Evolutionary conservation across 768 basidiomycete genomes (phyloP).

Genomic region (Boletus rubroflammeus): DNA sequence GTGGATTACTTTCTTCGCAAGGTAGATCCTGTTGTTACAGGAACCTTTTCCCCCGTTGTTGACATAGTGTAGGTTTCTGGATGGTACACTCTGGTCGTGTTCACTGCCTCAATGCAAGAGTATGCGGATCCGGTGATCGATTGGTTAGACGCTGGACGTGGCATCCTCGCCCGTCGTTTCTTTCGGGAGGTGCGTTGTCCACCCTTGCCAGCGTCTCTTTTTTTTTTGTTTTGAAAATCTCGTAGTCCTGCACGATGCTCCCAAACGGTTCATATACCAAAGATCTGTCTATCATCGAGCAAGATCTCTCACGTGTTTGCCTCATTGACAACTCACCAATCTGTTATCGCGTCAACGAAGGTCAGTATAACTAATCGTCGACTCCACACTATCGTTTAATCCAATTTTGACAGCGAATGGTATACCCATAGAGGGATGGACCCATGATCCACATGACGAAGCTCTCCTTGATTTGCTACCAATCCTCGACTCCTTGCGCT

Average conservation of each 20-base stretch:
- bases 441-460: constrained; percentile 94
- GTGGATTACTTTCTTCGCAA: constrained; percentile 93
- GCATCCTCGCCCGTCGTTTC: constrained; percentile 81
- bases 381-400: constrained; percentile 1
- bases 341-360: constrained; percentile 89
- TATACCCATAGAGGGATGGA: constrained; percentile 99
- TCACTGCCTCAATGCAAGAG: constrained; percentile 98
- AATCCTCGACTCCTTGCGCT: constrained; percentile 91
- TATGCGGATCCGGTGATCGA: constrained; percentile 99
- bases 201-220: background rate
- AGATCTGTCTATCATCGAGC: constrained; percentile 82
- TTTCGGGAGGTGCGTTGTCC: constrained; percentile 78
- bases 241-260: constrained; percentile 86
- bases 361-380: constrained; percentile 41
- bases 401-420: constrained; percentile 70
- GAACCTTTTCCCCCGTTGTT: background rate
- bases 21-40: constrained; percentile 41
- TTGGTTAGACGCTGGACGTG: constrained; percentile 94
- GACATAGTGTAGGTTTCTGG: constrained; percentile 71
- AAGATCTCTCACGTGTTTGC: constrained; percentile 89
- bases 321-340: constrained; percentile 95
- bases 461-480: constrained; percentile 94
- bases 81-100: constrained; percentile 99
- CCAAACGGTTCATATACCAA: constrained; percentile 95
- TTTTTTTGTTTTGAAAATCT: constrained; percentile 2